Conservation (phyloP, 352 stramenopile genomes). For the Phytophthora niederhauseri region DNA sequence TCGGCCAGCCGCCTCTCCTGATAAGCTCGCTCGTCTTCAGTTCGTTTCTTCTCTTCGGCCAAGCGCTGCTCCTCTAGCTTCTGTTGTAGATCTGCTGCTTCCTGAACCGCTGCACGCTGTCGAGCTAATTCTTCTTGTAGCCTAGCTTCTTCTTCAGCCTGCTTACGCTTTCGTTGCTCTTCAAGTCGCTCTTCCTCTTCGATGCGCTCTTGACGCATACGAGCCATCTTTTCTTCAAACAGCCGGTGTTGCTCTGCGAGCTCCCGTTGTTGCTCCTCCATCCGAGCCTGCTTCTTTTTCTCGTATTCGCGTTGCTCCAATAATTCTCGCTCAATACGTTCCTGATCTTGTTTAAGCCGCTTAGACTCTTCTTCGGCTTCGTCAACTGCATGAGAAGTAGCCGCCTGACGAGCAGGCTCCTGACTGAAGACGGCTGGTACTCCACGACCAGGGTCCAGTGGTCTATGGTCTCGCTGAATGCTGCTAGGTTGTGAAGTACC, state of each 20-base stretch:
- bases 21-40: constrained; percentile 29
- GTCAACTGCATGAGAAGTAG: constrained; percentile 14
- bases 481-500: background rate
- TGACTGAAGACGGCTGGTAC: background rate
- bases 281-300: constrained; percentile 38
- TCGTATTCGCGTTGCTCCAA: constrained; percentile 61
- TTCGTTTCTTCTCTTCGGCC: constrained; percentile 29
- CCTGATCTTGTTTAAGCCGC: constrained; percentile 42
- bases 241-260: constrained; percentile 38
- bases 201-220: constrained; percentile 35
- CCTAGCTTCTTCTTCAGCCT: constrained; percentile 40
- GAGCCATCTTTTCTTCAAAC: constrained; percentile 56
- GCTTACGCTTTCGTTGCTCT: constrained; percentile 26
- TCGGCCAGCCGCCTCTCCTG: constrained; percentile 26
- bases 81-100: constrained; percentile 37
- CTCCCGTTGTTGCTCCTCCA: constrained; percentile 48
- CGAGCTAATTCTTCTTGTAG: constrained; percentile 40
- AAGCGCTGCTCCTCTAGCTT: constrained; percentile 27
- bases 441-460: background rate
- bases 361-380: constrained; percentile 53
- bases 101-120: constrained; percentile 44
- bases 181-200: constrained; percentile 48
- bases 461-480: background rate
- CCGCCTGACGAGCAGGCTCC: background rate
- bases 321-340: constrained; percentile 49